Evolutionary conservation across 345 rosid species (phyloP).

Genomic region (Heritiera fomes): DNA sequence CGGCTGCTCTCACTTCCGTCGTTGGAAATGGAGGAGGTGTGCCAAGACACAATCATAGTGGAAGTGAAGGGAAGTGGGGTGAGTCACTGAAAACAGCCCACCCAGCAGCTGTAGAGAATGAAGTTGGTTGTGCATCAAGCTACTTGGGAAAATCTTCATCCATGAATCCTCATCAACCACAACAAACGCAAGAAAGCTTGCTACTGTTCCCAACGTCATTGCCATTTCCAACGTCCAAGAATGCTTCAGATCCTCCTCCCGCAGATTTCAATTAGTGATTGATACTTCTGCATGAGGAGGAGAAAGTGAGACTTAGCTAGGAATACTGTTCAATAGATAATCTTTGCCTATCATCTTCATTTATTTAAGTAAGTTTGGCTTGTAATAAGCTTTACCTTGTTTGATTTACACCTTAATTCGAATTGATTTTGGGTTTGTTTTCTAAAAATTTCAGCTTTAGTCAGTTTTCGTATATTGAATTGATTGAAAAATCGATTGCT

Average conservation of each 20-base stretch:
- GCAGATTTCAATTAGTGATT: neutral
- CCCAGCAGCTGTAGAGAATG: neutral
- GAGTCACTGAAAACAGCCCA: conserved; percentile 11
- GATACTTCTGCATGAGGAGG: neutral
- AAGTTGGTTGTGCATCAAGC: conserved; percentile 24
- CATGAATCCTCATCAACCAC: conserved; percentile 12
- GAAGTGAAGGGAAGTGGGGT: conserved; percentile 22
- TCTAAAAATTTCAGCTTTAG: too few relatives aligned
- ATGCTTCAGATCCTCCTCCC: conserved; percentile 23
- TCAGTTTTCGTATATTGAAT: too few relatives aligned
- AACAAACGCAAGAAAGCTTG: conserved; percentile 23
- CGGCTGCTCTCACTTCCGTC: conserved; percentile 39
- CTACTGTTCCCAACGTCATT: conserved; percentile 23
- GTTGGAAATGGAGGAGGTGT: conserved; percentile 20
- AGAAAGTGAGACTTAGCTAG: too few relatives aligned
- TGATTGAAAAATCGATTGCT: too few relatives aligned
- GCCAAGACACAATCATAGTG: conserved; percentile 13
- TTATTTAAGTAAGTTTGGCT: too few relatives aligned
- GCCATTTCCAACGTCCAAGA: conserved; percentile 30
- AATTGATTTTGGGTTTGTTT: too few relatives aligned
- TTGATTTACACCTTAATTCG: too few relatives aligned
- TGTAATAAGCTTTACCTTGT: too few relatives aligned
- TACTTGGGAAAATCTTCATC: conserved; percentile 21
- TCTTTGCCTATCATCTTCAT: too few relatives aligned
- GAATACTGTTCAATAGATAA: too few relatives aligned